These are phyloP conservation scores for Endotrypanum monterogeii DNA, from an alignment of 208 protist species.

Conservation along the genomic window DNA sequence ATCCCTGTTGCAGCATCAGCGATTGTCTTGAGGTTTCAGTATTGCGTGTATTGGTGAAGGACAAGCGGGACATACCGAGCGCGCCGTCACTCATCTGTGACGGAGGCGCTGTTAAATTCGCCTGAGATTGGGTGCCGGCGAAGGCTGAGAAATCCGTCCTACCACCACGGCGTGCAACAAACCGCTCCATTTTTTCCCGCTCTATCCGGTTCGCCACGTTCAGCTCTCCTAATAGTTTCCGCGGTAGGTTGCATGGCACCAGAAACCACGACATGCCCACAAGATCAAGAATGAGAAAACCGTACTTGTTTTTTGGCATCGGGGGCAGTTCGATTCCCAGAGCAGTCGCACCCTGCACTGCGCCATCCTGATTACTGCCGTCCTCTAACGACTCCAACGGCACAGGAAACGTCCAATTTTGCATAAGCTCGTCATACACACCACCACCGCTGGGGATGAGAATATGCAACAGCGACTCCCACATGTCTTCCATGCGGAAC, in stretches of 20 bases:
- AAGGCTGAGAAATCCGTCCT: background rate
- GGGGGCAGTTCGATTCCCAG: background rate
- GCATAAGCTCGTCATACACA: conserved; percentile 59
- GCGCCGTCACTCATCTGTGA: conserved; percentile 6
- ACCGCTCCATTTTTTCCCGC: conserved; percentile 23
- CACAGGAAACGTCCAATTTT: conserved; percentile 81
- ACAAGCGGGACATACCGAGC: conserved; percentile 1
- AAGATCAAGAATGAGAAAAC: conserved; percentile 71
- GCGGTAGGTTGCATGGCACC: conserved; percentile 58
- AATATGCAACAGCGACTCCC: conserved; percentile 62
- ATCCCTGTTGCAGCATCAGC: background rate
- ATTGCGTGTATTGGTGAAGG: background rate
- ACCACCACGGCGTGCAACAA: background rate
- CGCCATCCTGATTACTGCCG: background rate
- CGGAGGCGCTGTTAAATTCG: background rate
- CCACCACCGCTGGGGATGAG: conserved; percentile 61
- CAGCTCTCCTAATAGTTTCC: conserved; percentile 39
- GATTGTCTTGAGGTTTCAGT: background rate
- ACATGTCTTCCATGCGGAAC: conserved; percentile 73
- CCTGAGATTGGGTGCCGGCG: background rate
- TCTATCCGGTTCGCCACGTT: conserved; percentile 29
- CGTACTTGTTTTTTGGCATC: conserved; percentile 38
- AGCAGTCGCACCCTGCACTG: background rate
- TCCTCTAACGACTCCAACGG: background rate
- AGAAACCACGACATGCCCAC: conserved; percentile 81